phyloP scores from a whole-genome alignment of 768 basidiomycete species.

The Tylopilus balloui region DNA sequence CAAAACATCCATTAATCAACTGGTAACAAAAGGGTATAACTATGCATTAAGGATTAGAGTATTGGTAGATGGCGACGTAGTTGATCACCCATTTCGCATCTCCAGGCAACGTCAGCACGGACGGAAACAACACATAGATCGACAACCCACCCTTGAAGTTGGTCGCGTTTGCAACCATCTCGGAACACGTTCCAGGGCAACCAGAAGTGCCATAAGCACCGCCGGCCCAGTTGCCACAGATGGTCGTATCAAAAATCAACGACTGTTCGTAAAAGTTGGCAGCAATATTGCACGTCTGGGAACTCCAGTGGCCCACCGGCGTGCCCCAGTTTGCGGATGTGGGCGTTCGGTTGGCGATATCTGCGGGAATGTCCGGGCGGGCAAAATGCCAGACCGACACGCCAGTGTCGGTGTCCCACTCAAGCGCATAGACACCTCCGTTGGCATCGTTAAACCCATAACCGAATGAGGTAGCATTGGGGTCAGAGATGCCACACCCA shows the following conservation, averaged over 20 bases:
- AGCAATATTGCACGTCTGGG: slow-evolving; percentile 44
- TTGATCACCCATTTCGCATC: slow-evolving; percentile 56
- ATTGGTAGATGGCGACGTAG: slow-evolving; percentile 51
- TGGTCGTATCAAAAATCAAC: slow-evolving; percentile 39
- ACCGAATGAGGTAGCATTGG: slow-evolving; percentile 40
- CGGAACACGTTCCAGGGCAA: slow-evolving; percentile 41
- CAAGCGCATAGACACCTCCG: slow-evolving; percentile 54
- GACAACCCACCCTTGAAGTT: slow-evolving; percentile 46
- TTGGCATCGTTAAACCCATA: slow-evolving; percentile 30
- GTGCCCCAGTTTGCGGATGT: slow-evolving; percentile 48
- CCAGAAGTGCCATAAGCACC: slow-evolving; percentile 26
- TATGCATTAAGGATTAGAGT: background rate
- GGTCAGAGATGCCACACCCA: slow-evolving; percentile 49
- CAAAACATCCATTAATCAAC: background rate
- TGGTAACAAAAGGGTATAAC: no score
- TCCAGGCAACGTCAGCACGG: slow-evolving; percentile 23
- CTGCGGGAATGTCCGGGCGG: slow-evolving; percentile 46
- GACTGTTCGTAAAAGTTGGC: slow-evolving; percentile 51
- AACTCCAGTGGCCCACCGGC: slow-evolving; percentile 50
- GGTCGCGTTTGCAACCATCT: slow-evolving; percentile 48
- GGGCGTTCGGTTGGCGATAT: slow-evolving; percentile 44
- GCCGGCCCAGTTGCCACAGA: slow-evolving; percentile 32
- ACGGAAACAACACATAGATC: background rate
- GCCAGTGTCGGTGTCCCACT: slow-evolving; percentile 45
- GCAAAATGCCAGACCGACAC: slow-evolving; percentile 57